These are phyloP conservation scores for Ceratocystis diversiconidia DNA, from an alignment of 2,329 filamentous ascomycete genomes.

Conservation along the genomic window DNA sequence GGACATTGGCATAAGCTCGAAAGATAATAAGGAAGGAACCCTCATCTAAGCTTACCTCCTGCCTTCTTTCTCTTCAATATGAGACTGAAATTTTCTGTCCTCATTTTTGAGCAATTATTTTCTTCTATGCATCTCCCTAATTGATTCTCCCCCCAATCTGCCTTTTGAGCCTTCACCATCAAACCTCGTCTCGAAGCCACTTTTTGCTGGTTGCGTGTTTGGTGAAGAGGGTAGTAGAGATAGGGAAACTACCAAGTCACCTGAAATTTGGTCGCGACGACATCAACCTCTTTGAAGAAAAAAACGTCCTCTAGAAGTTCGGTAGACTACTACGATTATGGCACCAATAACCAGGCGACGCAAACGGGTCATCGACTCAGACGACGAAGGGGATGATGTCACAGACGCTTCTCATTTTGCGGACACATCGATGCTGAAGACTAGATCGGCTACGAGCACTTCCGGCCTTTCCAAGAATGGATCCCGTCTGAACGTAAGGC, in stretches of 20 bases:
- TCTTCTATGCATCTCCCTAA: neutral
- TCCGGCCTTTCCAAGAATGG: slow-evolving; percentile 30
- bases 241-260: neutral
- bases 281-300: neutral
- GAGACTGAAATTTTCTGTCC: neutral
- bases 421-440: slow-evolving; percentile 33
- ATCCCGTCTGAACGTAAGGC: slow-evolving; percentile 21
- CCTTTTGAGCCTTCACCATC: slow-evolving; percentile 18
- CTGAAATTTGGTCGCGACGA: neutral
- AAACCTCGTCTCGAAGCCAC: neutral
- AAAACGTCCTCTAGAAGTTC: neutral
- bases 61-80: neutral
- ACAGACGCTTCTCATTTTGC: slow-evolving; percentile 37
- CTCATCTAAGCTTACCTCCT: slow-evolving; percentile 12
- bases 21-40: neutral
- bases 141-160: neutral
- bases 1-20: neutral
- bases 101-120: neutral
- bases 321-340: slow-evolving; percentile 29
- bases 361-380: slow-evolving; percentile 37
- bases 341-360: slow-evolving; percentile 45
- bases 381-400: slow-evolving; percentile 38
- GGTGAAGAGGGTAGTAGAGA: neutral
- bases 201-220: neutral
- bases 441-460: slow-evolving; percentile 27